Percentiles rank a stretch among this genome's conserved stretches.
phyloP scores from a whole-genome alignment of 768 basidiomycete species.

The Tylopilus balloui region DNA sequence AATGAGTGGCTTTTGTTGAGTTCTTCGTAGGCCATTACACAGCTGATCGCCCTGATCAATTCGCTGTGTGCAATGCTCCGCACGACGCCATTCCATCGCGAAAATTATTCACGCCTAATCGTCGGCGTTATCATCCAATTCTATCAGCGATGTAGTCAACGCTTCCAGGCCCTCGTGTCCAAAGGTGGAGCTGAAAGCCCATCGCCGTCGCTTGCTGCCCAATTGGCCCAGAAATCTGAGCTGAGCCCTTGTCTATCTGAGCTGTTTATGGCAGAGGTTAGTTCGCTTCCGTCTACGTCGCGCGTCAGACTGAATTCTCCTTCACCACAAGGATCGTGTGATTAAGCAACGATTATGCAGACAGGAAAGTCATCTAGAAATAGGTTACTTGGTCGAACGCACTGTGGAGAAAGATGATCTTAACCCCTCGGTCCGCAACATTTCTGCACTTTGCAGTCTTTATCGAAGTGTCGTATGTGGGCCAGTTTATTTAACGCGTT shows the following conservation, averaged over 20 bases:
- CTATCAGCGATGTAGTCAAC: slow-evolving; percentile 88
- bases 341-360: slow-evolving; percentile 55
- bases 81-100: slow-evolving; percentile 89
- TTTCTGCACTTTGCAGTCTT: slow-evolving; percentile 71
- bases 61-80: slow-evolving; percentile 88
- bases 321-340: slow-evolving; percentile 34
- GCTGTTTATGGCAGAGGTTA: slow-evolving; percentile 50
- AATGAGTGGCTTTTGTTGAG: slow-evolving; percentile 1
- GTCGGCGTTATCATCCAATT: slow-evolving; percentile 93
- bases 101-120: slow-evolving; percentile 92
- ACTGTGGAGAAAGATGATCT: slow-evolving; percentile 59
- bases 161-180: slow-evolving; percentile 72
- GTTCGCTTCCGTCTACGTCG: slow-evolving; percentile 20
- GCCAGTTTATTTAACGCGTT: background rate
- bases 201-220: slow-evolving; percentile 54
- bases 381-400: slow-evolving; percentile 55
- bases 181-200: slow-evolving; percentile 36
- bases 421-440: slow-evolving; percentile 63
- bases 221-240: slow-evolving; percentile 85
- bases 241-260: slow-evolving; percentile 70
- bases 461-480: slow-evolving; percentile 80
- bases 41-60: slow-evolving; percentile 85
- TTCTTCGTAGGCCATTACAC: slow-evolving; percentile 64
- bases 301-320: slow-evolving; percentile 1
- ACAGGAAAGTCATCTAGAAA: slow-evolving; percentile 79